Percentiles rank a stretch among this genome's conserved stretches.
Evolutionary conservation across 495 filamentous ascomycete genomes (phyloP).

Genomic region (Platismatia glauca): DNA sequence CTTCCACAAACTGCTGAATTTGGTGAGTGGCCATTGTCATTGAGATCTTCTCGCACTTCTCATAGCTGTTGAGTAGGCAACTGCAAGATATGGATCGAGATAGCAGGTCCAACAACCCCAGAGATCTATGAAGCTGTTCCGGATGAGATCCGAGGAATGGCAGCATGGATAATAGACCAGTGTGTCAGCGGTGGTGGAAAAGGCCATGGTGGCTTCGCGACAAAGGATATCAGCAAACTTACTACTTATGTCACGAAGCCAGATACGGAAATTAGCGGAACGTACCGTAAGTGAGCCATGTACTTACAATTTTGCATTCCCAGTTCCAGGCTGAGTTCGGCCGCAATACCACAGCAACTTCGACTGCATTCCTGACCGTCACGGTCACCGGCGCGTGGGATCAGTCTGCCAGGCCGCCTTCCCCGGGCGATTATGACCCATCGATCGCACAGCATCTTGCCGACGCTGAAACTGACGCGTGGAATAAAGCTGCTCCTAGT

Average conservation of each 20-base stretch:
- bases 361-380: neutral
- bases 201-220: neutral
- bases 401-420: neutral
- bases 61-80: neutral
- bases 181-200: neutral
- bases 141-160: neutral
- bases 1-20: neutral
- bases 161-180: neutral
- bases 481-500: neutral
- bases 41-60: neutral
- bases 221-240: neutral
- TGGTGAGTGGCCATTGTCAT: neutral
- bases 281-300: neutral
- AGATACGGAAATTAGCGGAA: neutral
- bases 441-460: constrained; percentile 1
- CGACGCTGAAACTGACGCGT: neutral
- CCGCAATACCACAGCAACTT: neutral
- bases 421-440: neutral
- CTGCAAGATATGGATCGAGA: neutral
- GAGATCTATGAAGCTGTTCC: neutral
- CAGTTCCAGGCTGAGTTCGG: neutral
- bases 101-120: neutral
- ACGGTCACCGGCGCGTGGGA: neutral
- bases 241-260: neutral
- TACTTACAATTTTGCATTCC: neutral